Conservation (phyloP, 768 basidiomycete genomes). For the Pleurotus sapidus region DNA sequence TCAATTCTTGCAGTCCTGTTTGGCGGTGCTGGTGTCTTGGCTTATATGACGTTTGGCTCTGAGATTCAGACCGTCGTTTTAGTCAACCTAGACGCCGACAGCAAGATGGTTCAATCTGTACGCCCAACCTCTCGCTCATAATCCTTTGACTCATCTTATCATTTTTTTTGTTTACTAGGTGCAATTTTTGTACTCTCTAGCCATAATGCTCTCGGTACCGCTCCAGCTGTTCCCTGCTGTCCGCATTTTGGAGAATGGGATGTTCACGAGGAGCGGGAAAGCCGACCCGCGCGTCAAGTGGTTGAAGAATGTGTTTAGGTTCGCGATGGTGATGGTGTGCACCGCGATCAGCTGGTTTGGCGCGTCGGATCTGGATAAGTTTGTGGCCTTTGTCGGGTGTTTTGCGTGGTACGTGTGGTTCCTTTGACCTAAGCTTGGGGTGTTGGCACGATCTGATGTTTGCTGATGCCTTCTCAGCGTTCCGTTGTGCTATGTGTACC, state of each 20-base stretch:
- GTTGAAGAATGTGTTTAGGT: constrained; percentile 92
- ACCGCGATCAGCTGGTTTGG: constrained; percentile 82
- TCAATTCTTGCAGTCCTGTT: constrained; percentile 58
- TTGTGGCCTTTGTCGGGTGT: constrained; percentile 89
- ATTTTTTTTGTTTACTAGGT: constrained; percentile 36
- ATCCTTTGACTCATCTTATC: no score
- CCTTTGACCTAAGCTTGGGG: background rate
- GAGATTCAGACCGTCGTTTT: constrained; percentile 91
- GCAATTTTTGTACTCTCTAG: constrained; percentile 87
- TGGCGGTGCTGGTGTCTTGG: constrained; percentile 82
- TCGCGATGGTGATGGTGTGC: constrained; percentile 71
- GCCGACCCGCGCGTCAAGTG: constrained; percentile 81
- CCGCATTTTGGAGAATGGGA: constrained; percentile 93
- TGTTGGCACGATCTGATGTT: constrained; percentile 1
- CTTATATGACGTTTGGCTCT: constrained; percentile 86
- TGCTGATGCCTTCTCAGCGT: constrained; percentile 48
- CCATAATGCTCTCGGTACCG: constrained; percentile 89
- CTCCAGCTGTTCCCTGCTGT: constrained; percentile 98
- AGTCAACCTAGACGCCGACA: constrained; percentile 83
- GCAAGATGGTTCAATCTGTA: constrained; percentile 86
- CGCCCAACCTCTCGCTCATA: constrained; percentile 16
- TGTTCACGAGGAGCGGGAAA: constrained; percentile 90
- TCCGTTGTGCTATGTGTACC: constrained; percentile 92
- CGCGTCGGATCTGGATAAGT: constrained; percentile 90
- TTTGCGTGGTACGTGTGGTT: constrained; percentile 82